Evolutionary conservation across 2,329 filamentous ascomycete species (phyloP), one percentile per base, ranked within the genome.

Genomic region (Pyrenophora seminiperda): DNA sequence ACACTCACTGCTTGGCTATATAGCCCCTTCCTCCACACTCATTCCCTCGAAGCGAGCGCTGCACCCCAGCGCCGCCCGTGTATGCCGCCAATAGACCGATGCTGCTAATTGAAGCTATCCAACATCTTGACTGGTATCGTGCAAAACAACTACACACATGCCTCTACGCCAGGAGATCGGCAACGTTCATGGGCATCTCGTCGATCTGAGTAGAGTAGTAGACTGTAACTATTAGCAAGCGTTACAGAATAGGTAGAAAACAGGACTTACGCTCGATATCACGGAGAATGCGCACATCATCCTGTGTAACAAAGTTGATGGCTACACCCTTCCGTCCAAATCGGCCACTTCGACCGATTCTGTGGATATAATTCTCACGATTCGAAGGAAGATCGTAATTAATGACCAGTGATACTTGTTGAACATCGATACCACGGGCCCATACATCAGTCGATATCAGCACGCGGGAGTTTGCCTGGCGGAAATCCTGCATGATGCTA

Each of bases 401-500:
- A 86, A 99, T 99, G 81, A 99, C 94, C 75, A 99, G 84, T 53
- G 93, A 97, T 58, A 99, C 94, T 82, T 99, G 94, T 84, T 99
- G 94, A 72, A 99, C 94, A 79, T 99, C 94, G 79, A 99, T 99
- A 88, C 94, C 94, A 89, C 94, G 93, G 75, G 94, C 94, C 76
- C 97, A 84, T 61, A 99, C 85, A 75, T 99, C 94, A 62, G 94
- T 99, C 78, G 94, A 91, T 73, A 99, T 99, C 73, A 99, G 84
- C 66, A 99, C 94, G 88, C 94, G 92, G 62, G 92, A 97, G 76
- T 92, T 97, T 65, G 94, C 94, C 66, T 92, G 96, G 73, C 94
- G 91, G 89, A 99, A 99, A 83, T 99, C 94, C 87, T 99, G 96
- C 94, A 99, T 99, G 79, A 99, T 99, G 74, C 96, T 84, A 78